Conservation (phyloP, 768 basidiomycete genomes). For the Serendipita indica region DNA sequence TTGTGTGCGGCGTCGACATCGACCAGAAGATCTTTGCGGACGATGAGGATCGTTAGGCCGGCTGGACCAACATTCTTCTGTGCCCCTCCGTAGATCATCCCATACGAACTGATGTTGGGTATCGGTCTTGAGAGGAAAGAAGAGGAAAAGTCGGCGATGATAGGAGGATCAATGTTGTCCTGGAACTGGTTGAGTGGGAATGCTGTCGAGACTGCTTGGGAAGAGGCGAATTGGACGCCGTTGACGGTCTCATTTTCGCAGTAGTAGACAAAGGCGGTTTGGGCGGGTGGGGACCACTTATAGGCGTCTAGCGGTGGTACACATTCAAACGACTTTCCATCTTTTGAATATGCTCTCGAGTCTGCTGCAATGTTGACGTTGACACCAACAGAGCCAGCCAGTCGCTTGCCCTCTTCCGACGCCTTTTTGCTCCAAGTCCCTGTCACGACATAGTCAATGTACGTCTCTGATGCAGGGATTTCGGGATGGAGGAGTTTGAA, state of each 20-base stretch:
- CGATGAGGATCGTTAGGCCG: slow-evolving; percentile 83
- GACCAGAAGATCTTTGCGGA: slow-evolving; percentile 87
- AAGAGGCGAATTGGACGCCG: slow-evolving; percentile 72
- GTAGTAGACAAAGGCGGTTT: slow-evolving; percentile 73
- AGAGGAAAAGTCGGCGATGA: slow-evolving; percentile 91
- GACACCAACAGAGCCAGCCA: slow-evolving; percentile 35
- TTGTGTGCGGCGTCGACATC: slow-evolving; percentile 66
- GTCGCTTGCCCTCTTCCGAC: slow-evolving; percentile 60
- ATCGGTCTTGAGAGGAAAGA: slow-evolving; percentile 95
- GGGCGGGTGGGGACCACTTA: slow-evolving; percentile 57
- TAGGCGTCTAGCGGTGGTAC: slow-evolving; percentile 64
- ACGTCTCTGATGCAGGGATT: slow-evolving; percentile 36
- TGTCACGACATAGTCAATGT: slow-evolving; percentile 80
- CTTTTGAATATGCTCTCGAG: slow-evolving; percentile 42
- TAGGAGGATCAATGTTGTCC: slow-evolving; percentile 41
- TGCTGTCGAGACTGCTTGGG: slow-evolving; percentile 36
- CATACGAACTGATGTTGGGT: slow-evolving; percentile 73
- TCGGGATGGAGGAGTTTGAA: slow-evolving; percentile 64
- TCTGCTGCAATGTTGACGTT: slow-evolving; percentile 59
- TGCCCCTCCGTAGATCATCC: slow-evolving; percentile 88
- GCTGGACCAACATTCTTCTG: slow-evolving; percentile 98
- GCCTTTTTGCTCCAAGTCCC: slow-evolving; percentile 90
- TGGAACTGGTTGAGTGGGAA: slow-evolving; percentile 76
- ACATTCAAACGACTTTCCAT: slow-evolving; percentile 59
- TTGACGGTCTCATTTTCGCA: slow-evolving; percentile 99